These are phyloP conservation scores for Verticillium klebahnii DNA, from an alignment of 2,329 filamentous ascomycete genomes.

Conservation along the genomic window DNA sequence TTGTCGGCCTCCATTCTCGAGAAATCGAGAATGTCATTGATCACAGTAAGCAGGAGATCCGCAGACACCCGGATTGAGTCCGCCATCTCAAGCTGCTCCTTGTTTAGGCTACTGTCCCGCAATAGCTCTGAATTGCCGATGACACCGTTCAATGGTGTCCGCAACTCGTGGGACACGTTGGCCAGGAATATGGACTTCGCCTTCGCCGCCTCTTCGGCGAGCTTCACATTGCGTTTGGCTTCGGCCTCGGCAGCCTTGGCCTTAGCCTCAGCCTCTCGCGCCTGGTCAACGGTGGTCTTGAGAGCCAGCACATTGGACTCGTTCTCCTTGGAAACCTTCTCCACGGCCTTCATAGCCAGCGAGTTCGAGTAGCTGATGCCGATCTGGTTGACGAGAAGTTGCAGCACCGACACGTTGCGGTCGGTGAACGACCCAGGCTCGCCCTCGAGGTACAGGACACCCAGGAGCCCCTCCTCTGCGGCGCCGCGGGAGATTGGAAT, in stretches of 20 bases:
- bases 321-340: slow-evolving; percentile 75
- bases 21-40: slow-evolving; percentile 95
- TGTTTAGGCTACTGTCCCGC: slow-evolving; percentile 68
- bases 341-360: slow-evolving; percentile 63
- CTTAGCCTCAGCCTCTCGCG: slow-evolving; percentile 68
- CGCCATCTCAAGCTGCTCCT: slow-evolving; percentile 78
- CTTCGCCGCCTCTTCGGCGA: slow-evolving; percentile 78
- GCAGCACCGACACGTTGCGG: slow-evolving; percentile 61
- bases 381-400: slow-evolving; percentile 75
- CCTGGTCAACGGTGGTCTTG: slow-evolving; percentile 67
- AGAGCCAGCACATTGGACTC: slow-evolving; percentile 74
- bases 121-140: slow-evolving; percentile 85
- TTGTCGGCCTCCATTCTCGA: slow-evolving; percentile 89
- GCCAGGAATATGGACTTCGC: slow-evolving; percentile 78
- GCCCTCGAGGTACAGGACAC: slow-evolving; percentile 72
- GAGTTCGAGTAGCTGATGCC: slow-evolving; percentile 68
- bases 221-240: slow-evolving; percentile 72
- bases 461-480: slow-evolving; percentile 55
- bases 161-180: slow-evolving; percentile 76
- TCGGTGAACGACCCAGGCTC: slow-evolving; percentile 74
- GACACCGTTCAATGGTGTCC: slow-evolving; percentile 80
- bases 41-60: slow-evolving; percentile 82
- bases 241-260: slow-evolving; percentile 73
- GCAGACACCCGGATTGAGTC: slow-evolving; percentile 84
- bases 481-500: slow-evolving; percentile 72